phyloP scores from a whole-genome alignment of 148 eudicot species.

The Rhododendron williamsianum region DNA sequence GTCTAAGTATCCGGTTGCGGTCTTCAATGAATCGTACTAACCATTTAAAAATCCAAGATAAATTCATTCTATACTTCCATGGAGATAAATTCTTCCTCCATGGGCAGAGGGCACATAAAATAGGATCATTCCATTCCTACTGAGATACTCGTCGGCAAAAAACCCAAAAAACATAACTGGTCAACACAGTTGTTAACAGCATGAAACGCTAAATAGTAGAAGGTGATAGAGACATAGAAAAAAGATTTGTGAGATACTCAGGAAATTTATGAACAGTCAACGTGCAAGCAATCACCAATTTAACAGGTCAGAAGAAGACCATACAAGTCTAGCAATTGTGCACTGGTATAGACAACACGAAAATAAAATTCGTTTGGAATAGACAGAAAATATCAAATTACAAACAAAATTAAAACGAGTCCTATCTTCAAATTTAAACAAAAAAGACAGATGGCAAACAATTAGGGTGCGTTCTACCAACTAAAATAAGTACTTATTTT shows the following conservation, averaged over 20 bases:
- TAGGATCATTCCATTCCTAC: neutral
- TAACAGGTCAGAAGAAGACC: neutral
- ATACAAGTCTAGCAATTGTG: neutral
- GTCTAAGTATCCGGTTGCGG: neutral
- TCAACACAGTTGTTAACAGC: neutral
- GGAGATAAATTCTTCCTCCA: neutral
- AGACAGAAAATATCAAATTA: neutral
- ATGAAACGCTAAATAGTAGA: neutral
- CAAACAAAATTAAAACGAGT: neutral
- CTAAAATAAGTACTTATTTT: neutral
- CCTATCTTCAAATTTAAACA: neutral
- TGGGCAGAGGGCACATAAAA: neutral
- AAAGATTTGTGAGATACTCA: too few species aligned
- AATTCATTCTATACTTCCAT: neutral
- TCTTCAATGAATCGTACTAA: neutral
- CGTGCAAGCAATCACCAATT: neutral
- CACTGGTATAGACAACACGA: neutral
- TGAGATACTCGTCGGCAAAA: neutral
- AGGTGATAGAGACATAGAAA: neutral
- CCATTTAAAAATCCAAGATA: neutral
- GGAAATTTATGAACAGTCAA: neutral
- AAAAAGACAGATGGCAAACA: neutral
- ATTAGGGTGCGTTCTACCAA: too few species aligned
- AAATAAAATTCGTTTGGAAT: neutral
- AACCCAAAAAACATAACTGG: neutral